These are phyloP conservation scores for Myriosclerotinia curreyana DNA, from an alignment of 2,329 filamentous ascomycete species.

Conservation along the genomic window DNA sequence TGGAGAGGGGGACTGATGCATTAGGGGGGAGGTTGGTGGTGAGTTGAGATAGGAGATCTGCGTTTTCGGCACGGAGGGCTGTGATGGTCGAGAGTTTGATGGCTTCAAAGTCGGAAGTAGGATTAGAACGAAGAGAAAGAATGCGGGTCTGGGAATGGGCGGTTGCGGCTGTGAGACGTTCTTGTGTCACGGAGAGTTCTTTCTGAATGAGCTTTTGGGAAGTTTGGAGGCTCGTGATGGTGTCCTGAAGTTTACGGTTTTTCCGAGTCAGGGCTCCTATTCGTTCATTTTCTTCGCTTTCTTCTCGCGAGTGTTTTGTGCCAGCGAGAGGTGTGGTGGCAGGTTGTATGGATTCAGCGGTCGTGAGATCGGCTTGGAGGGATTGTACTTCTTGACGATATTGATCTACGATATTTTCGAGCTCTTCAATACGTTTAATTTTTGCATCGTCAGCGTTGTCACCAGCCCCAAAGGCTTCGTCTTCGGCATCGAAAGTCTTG, in stretches of 20 bases:
- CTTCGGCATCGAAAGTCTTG: conserved; percentile 83
- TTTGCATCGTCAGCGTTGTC: conserved; percentile 76
- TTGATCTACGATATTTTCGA: conserved; percentile 82
- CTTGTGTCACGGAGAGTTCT: conserved; percentile 68
- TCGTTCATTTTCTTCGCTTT: conserved; percentile 61
- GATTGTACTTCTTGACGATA: conserved; percentile 79
- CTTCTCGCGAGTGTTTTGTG: conserved; percentile 62
- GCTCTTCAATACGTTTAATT: conserved; percentile 68
- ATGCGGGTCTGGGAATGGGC: conserved; percentile 74
- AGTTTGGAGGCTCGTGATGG: conserved; percentile 66
- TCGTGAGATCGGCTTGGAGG: conserved; percentile 70
- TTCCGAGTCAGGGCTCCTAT: conserved; percentile 83
- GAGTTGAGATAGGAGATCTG: conserved; percentile 73
- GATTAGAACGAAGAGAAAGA: conserved; percentile 85
- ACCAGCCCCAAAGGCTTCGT: conserved; percentile 72
- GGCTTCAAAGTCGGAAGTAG: conserved; percentile 79
- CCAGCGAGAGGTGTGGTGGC: conserved; percentile 46
- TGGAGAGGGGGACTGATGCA: conserved; percentile 65
- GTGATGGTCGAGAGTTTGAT: conserved; percentile 78
- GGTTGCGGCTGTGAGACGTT: conserved; percentile 66
- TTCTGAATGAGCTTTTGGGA: conserved; percentile 68
- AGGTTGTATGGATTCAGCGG: conserved; percentile 50
- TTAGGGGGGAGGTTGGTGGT: conserved; percentile 42
- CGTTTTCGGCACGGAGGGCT: conserved; percentile 78
- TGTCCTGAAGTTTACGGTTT: conserved; percentile 79